phyloP scores from a whole-genome alignment of 163 green algal species.

The Chlamydomonas reinhardtii region DNA sequence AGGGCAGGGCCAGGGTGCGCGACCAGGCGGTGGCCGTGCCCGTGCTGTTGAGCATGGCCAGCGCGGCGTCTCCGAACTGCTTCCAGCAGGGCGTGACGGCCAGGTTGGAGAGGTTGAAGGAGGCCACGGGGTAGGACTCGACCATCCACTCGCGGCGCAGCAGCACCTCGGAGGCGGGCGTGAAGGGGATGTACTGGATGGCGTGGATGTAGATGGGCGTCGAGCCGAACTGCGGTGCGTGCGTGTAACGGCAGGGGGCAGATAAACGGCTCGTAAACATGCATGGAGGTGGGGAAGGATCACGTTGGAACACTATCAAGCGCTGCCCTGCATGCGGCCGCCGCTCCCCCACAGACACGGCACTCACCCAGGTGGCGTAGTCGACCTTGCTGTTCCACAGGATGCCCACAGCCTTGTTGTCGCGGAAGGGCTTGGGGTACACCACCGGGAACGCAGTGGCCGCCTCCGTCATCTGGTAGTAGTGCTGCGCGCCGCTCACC shows the following conservation, averaged over 20 bases:
- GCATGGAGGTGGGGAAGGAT: no score
- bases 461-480: conserved; percentile 54
- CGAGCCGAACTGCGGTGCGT: conserved; percentile 42
- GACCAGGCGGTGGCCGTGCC: conserved; percentile 37
- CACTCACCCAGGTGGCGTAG: conserved; percentile 48
- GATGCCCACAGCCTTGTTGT: conserved; percentile 58
- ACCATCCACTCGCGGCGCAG: conserved; percentile 38
- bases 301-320: no score
- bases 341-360: no score
- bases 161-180: conserved; percentile 48
- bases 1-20: conserved; percentile 38
- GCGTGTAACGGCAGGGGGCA: no score
- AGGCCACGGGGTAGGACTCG: conserved; percentile 26
- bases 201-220: conserved; percentile 43
- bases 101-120: background rate
- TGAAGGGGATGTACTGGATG: conserved; percentile 57
- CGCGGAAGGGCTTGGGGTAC: conserved; percentile 48
- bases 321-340: no score
- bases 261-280: no score
- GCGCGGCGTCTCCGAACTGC: conserved; percentile 50
- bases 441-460: conserved; percentile 8
- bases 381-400: conserved; percentile 63
- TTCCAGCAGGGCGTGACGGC: conserved; percentile 22
- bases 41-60: conserved; percentile 46
- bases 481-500: conserved; percentile 36